phyloP scores from a whole-genome alignment of 2,329 filamentous ascomycete genomes.

The Calonectria pseudoreteaudii region DNA sequence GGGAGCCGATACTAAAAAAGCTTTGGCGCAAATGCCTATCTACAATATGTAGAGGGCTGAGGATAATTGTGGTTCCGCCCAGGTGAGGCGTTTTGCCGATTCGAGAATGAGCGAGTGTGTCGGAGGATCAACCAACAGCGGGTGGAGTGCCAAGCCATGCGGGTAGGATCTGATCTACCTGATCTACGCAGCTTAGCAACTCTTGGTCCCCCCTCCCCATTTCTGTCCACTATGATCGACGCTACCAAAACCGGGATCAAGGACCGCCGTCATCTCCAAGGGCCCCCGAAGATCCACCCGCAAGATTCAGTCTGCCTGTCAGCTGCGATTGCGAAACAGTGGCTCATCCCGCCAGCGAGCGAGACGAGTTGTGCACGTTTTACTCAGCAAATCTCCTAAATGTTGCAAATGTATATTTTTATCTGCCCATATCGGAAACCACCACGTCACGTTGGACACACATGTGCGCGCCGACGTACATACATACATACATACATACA shows the following conservation, averaged over 20 bases:
- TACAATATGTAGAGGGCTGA: neutral
- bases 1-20: neutral
- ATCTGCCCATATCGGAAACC: neutral
- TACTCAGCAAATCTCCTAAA: neutral
- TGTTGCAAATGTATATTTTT: neutral
- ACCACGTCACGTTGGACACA: neutral
- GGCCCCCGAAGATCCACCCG: neutral
- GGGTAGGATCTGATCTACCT: conserved; percentile 3
- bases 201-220: neutral
- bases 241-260: neutral
- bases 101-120: neutral
- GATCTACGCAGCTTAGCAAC: neutral
- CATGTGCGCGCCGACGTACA: too few species aligned
- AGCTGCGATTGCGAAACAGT: neutral
- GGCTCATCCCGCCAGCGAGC: neutral
- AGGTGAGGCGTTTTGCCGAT: neutral
- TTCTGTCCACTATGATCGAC: neutral
- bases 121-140: neutral
- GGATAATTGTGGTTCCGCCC: neutral
- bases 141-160: conserved; percentile 6
- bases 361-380: neutral
- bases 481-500: too few species aligned
- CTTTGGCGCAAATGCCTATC: neutral
- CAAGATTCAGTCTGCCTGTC: neutral
- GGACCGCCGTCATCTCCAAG: neutral